Conservation (phyloP, 257 asterid genomes). For the Nicotiana attenuata region DNA sequence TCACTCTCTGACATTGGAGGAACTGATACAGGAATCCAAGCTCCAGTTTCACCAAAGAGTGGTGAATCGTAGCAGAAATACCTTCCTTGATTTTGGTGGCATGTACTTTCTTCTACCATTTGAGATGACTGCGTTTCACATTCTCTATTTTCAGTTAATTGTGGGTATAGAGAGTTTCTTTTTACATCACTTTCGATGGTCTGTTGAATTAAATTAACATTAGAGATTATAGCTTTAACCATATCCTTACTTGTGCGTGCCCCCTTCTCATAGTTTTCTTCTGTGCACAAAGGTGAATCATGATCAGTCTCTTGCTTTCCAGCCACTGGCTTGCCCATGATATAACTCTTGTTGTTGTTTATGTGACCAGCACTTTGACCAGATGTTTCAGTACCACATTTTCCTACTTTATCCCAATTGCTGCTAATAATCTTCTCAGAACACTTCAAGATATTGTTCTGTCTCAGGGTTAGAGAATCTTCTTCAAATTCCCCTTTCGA, state of each 20-base stretch:
- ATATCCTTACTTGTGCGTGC: slow-evolving; percentile 11
- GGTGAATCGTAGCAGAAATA: slow-evolving; percentile 81
- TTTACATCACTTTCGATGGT: slow-evolving; percentile 12
- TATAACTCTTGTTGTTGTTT: background rate
- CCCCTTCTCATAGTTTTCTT: slow-evolving; percentile 7
- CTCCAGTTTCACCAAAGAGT: slow-evolving; percentile 81
- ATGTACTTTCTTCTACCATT: slow-evolving; percentile 16
- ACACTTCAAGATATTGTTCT: background rate
- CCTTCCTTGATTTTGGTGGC: slow-evolving; percentile 36
- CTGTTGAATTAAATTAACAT: slow-evolving; percentile 13
- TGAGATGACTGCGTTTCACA: slow-evolving; percentile 18
- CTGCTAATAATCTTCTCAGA: slow-evolving; percentile 11
- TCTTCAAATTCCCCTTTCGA: background rate
- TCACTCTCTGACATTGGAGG: slow-evolving; percentile 93
- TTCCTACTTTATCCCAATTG: slow-evolving; percentile 20
- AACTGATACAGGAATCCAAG: slow-evolving; percentile 96
- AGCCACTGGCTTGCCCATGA: background rate
- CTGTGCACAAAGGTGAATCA: background rate
- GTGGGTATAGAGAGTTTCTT: slow-evolving; percentile 18
- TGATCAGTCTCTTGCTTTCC: background rate
- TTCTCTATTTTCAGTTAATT: slow-evolving; percentile 15
- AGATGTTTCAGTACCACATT: slow-evolving; percentile 8
- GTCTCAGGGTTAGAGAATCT: background rate
- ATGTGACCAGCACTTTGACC: background rate
- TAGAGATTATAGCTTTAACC: slow-evolving; percentile 20